These are phyloP conservation scores for Paramecium tetraurelia DNA, from an alignment of 73 alveolate species.

Conservation along the genomic window DNA sequence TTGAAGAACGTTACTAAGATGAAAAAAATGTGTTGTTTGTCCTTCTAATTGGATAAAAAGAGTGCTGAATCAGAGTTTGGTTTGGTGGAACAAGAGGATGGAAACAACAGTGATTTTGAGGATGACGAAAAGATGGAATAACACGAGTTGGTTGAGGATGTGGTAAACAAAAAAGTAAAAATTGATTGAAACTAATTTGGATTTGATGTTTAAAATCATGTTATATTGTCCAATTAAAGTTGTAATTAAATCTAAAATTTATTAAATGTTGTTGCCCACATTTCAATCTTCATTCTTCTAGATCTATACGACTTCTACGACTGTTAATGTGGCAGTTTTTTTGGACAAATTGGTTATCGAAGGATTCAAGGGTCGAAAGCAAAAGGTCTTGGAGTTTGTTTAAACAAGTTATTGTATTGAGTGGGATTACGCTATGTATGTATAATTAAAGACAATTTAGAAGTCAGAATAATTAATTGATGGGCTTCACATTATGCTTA, in stretches of 20 bases:
- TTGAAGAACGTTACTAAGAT: slow-evolving; percentile 47
- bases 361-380: not conserved
- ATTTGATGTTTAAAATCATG: not conserved
- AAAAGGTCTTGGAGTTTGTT: not conserved
- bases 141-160: not conserved
- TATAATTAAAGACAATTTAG: not conserved
- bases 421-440: not conserved
- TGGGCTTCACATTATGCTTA: not conserved
- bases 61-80: slow-evolving; percentile 21
- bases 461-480: not conserved
- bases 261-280: not conserved
- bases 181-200: not conserved
- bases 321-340: not conserved
- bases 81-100: not conserved
- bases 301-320: not conserved
- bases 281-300: not conserved
- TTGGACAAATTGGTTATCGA: not conserved
- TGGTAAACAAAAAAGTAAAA: not conserved
- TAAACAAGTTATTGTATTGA: not conserved
- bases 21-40: slow-evolving; percentile 33
- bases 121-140: not conserved
- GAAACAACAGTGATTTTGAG: not conserved
- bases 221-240: not conserved
- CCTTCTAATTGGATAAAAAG: slow-evolving; percentile 12
- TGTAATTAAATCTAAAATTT: not conserved